These are phyloP conservation scores for Colletotrichum horii DNA, from an alignment of 2,329 filamentous ascomycete genomes.

Conservation along the genomic window DNA sequence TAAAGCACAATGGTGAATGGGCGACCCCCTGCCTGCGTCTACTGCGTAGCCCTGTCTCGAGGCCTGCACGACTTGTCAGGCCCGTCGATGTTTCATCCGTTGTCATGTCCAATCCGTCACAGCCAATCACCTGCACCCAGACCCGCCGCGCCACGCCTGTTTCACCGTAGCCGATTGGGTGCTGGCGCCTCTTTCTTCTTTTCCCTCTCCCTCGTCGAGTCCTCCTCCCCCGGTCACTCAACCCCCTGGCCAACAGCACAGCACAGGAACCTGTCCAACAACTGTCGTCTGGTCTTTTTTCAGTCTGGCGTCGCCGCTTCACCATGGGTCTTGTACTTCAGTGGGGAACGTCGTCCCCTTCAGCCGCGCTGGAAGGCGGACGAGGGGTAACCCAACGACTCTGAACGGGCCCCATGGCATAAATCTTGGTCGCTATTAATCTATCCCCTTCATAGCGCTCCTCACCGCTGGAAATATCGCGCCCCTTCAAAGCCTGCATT, in stretches of 20 bases:
- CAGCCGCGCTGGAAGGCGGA: neutral
- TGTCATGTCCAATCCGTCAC: neutral
- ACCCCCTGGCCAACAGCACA: neutral
- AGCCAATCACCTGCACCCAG: neutral
- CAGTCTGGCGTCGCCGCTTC: neutral
- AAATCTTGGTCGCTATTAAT: slow-evolving; percentile 8
- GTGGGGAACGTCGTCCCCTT: neutral
- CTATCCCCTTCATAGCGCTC: slow-evolving; percentile 1
- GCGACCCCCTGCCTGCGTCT: neutral
- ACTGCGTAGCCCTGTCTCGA: neutral
- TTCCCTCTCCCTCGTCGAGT: neutral
- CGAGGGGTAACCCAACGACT: neutral
- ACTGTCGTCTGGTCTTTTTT: neutral
- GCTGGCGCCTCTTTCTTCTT: neutral
- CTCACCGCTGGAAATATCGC: neutral
- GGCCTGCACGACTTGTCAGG: slow-evolving; percentile 18
- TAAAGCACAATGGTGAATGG: neutral
- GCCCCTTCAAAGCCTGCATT: neutral
- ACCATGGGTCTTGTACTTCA: neutral
- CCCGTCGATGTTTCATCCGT: slow-evolving; percentile 17
- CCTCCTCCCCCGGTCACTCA: neutral
- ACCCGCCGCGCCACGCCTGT: neutral
- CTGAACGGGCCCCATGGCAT: neutral
- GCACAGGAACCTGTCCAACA: neutral
- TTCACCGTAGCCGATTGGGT: slow-evolving; percentile 16